Evolutionary conservation across 148 eudicot genomes (phyloP).

Genomic region (Rhododendron williamsianum): DNA sequence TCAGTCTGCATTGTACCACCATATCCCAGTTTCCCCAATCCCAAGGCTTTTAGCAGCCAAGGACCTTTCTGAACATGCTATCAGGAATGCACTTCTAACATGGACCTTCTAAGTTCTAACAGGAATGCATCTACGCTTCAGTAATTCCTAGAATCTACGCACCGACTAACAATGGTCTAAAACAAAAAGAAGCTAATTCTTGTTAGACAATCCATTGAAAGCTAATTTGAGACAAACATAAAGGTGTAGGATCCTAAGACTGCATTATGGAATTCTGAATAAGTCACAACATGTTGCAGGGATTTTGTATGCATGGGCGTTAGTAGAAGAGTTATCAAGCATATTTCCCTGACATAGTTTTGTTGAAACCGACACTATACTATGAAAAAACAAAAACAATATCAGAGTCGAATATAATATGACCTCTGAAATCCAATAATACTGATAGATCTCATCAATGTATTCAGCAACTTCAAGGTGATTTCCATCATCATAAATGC

Average conservation of each 20-base stretch:
- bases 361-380: not conserved
- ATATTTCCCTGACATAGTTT: not conserved
- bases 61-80: not conserved
- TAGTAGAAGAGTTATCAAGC: not conserved
- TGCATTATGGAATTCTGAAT: not conserved
- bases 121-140: not conserved
- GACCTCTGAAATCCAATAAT: slow-evolving; percentile 90
- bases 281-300: not conserved
- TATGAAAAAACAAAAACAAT: not conserved
- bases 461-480: slow-evolving; percentile 92
- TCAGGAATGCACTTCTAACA: not conserved
- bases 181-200: not conserved
- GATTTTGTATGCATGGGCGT: not conserved
- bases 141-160: not conserved
- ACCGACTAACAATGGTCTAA: not conserved
- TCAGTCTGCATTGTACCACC: not conserved
- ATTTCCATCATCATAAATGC: slow-evolving; percentile 65
- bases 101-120: not conserved
- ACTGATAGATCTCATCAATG: slow-evolving; percentile 84
- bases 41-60: not conserved
- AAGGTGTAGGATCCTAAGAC: not conserved
- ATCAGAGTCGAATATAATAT: slow-evolving; percentile 14
- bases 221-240: not conserved
- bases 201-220: not conserved
- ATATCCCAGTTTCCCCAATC: not conserved